Conservation (phyloP, 1,284 basidiomycete genomes). For the Sanghuangporus weigelae region DNA sequence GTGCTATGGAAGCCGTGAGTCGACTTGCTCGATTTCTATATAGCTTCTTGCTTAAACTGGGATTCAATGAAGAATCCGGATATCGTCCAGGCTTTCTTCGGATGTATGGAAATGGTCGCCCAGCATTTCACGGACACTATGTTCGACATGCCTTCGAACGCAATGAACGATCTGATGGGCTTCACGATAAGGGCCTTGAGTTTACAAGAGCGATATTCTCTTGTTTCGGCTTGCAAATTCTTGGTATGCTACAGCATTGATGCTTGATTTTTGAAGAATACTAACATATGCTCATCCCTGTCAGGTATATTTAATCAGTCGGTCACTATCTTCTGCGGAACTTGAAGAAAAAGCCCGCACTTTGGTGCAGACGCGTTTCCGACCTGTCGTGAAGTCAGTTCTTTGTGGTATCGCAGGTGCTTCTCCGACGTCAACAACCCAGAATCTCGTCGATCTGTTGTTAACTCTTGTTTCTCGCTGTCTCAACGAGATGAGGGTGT, state of each 20-base stretch:
- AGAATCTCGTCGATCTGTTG: conserved; percentile 78
- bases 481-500: conserved; percentile 49
- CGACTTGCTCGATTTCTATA: not conserved
- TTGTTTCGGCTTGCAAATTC: conserved; percentile 79
- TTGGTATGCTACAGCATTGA: conserved; percentile 46
- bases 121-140: conserved; percentile 71
- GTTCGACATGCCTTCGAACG: conserved; percentile 59
- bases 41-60: not conserved
- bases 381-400: conserved; percentile 63
- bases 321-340: conserved; percentile 50
- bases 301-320: conserved; percentile 58
- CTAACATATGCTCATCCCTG: conserved; percentile 2
- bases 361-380: conserved; percentile 60
- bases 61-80: conserved; percentile 64
- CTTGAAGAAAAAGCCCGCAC: conserved; percentile 41
- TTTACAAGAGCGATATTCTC: conserved; percentile 82
- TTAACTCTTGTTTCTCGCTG: conserved; percentile 56
- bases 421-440: conserved; percentile 77
- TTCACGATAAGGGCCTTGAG: conserved; percentile 67
- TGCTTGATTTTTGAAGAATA: not conserved
- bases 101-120: conserved; percentile 69
- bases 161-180: conserved; percentile 67
- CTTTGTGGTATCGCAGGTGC: conserved; percentile 75
- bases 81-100: conserved; percentile 84
- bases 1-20: conserved; percentile 68